These are phyloP conservation scores for Macaranga tanarius DNA, from an alignment of 441 rosid species.

Conservation along the genomic window DNA sequence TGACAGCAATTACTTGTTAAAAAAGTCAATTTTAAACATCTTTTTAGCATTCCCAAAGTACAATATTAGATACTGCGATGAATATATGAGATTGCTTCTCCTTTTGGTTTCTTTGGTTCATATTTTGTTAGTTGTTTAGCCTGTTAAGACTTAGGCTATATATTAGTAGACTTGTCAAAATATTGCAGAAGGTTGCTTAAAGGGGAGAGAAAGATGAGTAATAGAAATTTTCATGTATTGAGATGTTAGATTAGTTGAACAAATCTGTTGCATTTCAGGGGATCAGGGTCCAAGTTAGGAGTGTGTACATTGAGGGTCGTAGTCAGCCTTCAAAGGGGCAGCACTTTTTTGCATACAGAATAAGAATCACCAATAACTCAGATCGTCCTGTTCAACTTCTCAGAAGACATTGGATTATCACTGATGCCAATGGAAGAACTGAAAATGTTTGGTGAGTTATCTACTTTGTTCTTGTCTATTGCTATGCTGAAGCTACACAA, in stretches of 20 bases:
- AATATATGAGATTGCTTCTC: not conserved
- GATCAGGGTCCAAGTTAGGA: slow-evolving; percentile 66
- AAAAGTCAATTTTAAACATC: not conserved
- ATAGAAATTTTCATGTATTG: not conserved
- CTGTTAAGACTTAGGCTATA: not conserved
- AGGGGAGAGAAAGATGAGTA: not conserved
- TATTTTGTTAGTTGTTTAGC: not conserved
- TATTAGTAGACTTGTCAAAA: not conserved
- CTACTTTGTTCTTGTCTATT: not conserved
- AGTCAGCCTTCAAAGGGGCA: slow-evolving; percentile 66
- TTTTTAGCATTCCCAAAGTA: not conserved
- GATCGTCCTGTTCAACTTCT: slow-evolving; percentile 76
- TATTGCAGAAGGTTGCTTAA: not conserved
- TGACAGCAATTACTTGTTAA: too few relatives aligned
- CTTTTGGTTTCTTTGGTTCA: not conserved
- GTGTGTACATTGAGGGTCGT: slow-evolving; percentile 63
- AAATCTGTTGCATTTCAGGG: slow-evolving; percentile 41
- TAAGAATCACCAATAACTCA: slow-evolving; percentile 64
- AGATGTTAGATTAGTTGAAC: not conserved
- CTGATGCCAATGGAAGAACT: slow-evolving; percentile 60
- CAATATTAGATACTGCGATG: too few relatives aligned
- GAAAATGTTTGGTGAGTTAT: slow-evolving; percentile 61
- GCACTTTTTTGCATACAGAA: slow-evolving; percentile 69
- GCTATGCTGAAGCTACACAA: not conserved
- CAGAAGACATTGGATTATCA: slow-evolving; percentile 68